Base-by-base conservation (phyloP, 1,284 basidiomycete species). In the Amanita bisporigera region DNA sequence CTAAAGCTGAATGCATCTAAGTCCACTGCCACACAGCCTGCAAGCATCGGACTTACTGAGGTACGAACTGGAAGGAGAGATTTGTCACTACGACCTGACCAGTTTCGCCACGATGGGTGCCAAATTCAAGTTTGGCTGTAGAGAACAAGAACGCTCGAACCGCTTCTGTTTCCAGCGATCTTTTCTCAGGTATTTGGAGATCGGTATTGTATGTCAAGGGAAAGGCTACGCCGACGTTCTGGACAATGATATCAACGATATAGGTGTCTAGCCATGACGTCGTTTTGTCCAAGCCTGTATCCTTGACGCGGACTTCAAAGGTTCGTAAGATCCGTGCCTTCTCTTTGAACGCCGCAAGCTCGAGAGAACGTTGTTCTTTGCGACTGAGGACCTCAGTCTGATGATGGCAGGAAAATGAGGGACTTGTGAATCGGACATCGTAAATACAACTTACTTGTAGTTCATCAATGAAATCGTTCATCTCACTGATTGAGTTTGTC, bases 391-490 rank as follows among this genome's bases (percentile, higher is more conserved):
- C 84, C 74, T 97, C 96, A 7, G 87, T 86, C 87, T 94, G 74
- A 36, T 94, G 74, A 33, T 65, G 49, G 66, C 59, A 71, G 64
- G 50, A 36, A 61, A 24, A 64, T 55, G 9, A 49, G 54, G 50
- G 57, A 61, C 17, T 11, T n/a, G 41, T 31, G 26, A 31, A 14
- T 17, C 17, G 19, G 47, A 41, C 38, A 41, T 17, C 52, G 52
- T 11, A 54, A 17, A 63, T 43, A 45, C 29, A 54, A 65, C 73
- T 72, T 80, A 90, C 92, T 85, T 93, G 91, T 61, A 94, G 81
- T 71, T 95, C 87, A 74, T 95, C 93, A 59, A 96, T 80, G 66
- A 96, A 92, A 76, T 97, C 96, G 17, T 91, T 92, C 14, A 97
- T 82, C 75, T 96, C 93, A 40, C 91, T 91, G 61, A 97, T 90